These are phyloP conservation scores for Dispira parvispora DNA, from an alignment of 192 early-diverging fungal genomes.

Conservation along the genomic window DNA sequence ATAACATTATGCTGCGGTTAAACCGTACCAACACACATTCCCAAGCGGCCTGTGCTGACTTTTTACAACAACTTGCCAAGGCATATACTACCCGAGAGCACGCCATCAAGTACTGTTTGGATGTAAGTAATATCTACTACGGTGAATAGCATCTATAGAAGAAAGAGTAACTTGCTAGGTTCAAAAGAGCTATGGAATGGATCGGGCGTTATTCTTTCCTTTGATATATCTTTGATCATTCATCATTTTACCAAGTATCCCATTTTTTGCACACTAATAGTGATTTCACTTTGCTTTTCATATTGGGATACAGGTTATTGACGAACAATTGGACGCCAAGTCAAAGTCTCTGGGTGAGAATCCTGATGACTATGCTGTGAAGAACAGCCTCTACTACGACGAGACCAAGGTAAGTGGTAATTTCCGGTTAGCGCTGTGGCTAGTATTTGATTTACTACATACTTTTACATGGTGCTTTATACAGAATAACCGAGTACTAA, in stretches of 20 bases:
- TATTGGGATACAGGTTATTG: slow-evolving; percentile 18
- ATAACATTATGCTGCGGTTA: slow-evolving; percentile 61
- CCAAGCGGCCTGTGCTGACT: slow-evolving; percentile 34
- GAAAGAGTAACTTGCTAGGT: background rate
- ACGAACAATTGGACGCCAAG: slow-evolving; percentile 23
- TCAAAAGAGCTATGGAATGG: slow-evolving; percentile 13
- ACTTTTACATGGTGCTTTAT: background rate
- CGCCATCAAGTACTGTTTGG: slow-evolving; percentile 46
- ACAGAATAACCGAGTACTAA: slow-evolving; percentile 1
- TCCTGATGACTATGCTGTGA: slow-evolving; percentile 32
- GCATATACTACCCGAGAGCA: slow-evolving; percentile 49
- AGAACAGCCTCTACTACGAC: slow-evolving; percentile 32
- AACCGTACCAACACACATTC: slow-evolving; percentile 56
- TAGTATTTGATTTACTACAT: background rate
- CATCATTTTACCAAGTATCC: too few relatives aligned
- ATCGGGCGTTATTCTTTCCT: too few relatives aligned
- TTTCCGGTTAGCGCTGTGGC: background rate
- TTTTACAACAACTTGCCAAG: slow-evolving; percentile 44
- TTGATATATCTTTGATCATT: too few relatives aligned
- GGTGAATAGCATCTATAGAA: background rate
- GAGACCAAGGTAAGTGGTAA: slow-evolving; percentile 35
- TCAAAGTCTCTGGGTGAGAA: slow-evolving; percentile 32
- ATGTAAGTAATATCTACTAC: slow-evolving; percentile 24
- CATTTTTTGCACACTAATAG: too few relatives aligned
- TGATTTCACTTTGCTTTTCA: too few relatives aligned